Percentiles rank a stretch among this genome's conserved stretches.
Evolutionary conservation across 257 asterid genomes (phyloP).

Genomic region (Gentiana straminea): DNA sequence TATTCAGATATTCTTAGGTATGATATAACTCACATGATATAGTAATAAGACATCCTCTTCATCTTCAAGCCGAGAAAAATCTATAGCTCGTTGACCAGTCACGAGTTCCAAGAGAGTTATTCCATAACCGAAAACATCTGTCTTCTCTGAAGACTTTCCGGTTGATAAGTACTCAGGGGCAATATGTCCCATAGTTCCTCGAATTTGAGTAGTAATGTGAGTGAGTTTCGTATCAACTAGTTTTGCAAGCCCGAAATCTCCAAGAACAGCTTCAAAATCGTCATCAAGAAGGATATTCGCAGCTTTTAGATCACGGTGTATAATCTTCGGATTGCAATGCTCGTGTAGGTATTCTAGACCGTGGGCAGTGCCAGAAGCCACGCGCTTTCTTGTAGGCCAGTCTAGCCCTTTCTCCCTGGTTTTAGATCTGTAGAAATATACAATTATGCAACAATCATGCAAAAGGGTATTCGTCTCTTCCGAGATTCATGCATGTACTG

Average conservation of each 20-base stretch:
- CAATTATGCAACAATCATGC: neutral
- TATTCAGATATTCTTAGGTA: neutral
- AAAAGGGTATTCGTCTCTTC: neutral
- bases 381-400: conserved; percentile 61
- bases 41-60: conserved; percentile 88
- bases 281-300: conserved; percentile 81
- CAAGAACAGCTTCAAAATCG: conserved; percentile 72
- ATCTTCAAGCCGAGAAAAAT: conserved; percentile 77
- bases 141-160: conserved; percentile 80
- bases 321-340: conserved; percentile 80
- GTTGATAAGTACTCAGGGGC: conserved; percentile 89
- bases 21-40: conserved; percentile 54
- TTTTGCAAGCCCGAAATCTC: conserved; percentile 88
- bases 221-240: conserved; percentile 59
- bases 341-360: conserved; percentile 94
- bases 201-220: conserved; percentile 79
- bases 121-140: conserved; percentile 90
- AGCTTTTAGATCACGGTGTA: conserved; percentile 87
- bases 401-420: conserved; percentile 74
- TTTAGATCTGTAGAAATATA: conserved; percentile 37
- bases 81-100: conserved; percentile 88
- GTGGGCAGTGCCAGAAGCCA: conserved; percentile 85
- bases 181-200: conserved; percentile 97
- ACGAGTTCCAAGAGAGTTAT: conserved; percentile 82
- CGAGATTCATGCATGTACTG: no score